These are phyloP conservation scores for Phytophthora pseudosyringae DNA, from an alignment of 352 stramenopile species.

Conservation along the genomic window DNA sequence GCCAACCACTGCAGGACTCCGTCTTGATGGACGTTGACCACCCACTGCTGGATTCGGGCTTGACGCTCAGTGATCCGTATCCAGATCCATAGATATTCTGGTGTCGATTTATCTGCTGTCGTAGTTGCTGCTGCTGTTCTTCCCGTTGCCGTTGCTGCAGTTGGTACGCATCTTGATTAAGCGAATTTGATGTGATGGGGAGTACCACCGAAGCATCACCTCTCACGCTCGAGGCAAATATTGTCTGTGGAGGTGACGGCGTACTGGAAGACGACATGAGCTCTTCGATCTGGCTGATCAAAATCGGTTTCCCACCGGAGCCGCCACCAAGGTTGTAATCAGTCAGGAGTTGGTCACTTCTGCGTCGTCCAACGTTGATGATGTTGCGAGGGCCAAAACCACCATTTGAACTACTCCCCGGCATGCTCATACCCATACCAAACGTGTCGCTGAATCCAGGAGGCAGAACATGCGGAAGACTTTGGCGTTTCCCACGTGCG, in stretches of 20 bases:
- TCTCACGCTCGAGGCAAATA: constrained; percentile 31
- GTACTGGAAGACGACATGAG: constrained; percentile 31
- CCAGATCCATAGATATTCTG: constrained; percentile 23
- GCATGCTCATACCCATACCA: constrained; percentile 18
- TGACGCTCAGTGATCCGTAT: constrained; percentile 19
- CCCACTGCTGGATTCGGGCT: constrained; percentile 20
- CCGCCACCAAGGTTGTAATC: constrained; percentile 21
- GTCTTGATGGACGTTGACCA: constrained; percentile 26
- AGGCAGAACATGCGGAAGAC: constrained; percentile 46
- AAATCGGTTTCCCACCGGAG: constrained; percentile 13
- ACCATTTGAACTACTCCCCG: constrained; percentile 6
- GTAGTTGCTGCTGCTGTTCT: constrained; percentile 27
- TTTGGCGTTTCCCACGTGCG: constrained; percentile 48
- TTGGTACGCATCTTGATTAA: constrained; percentile 38
- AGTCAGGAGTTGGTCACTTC: constrained; percentile 40
- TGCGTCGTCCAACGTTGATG: constrained; percentile 30
- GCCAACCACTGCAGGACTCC: constrained; percentile 22
- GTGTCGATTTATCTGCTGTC: constrained; percentile 25
- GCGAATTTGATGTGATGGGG: constrained; percentile 34
- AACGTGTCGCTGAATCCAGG: constrained; percentile 29
- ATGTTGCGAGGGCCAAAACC: constrained; percentile 13
- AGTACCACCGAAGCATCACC: constrained; percentile 41
- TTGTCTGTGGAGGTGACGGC: constrained; percentile 22
- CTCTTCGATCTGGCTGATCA: constrained; percentile 32
- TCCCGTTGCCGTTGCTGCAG: constrained; percentile 22